Percentiles rank a stretch among this genome's conserved stretches.
These are phyloP conservation scores for Escovopsis weberi DNA, from an alignment of 2,329 filamentous ascomycete species.

Conservation along the genomic window DNA sequence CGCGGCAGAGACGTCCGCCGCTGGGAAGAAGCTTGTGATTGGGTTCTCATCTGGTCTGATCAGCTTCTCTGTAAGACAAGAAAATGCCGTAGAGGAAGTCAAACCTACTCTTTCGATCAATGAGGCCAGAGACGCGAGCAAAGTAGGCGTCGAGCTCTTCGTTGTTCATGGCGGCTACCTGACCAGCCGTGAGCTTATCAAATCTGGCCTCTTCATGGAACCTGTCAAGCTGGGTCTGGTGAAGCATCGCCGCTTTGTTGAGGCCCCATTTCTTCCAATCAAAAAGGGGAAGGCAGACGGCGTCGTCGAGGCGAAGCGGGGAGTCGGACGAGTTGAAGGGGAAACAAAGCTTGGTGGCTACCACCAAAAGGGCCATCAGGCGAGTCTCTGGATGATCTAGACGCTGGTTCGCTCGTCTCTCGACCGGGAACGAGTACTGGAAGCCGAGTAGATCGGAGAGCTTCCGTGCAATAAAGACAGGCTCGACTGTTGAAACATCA, in stretches of 20 bases:
- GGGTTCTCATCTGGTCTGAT: conserved; percentile 12
- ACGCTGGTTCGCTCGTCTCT: conserved; percentile 28
- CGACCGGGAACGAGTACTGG: conserved; percentile 34
- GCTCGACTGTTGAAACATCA: conserved; percentile 39
- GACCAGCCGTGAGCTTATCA: conserved; percentile 40
- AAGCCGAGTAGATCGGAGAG: conserved; percentile 38
- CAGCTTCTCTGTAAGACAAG: background rate
- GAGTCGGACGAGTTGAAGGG: conserved; percentile 49
- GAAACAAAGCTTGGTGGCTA: conserved; percentile 66
- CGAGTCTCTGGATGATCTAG: conserved; percentile 60
- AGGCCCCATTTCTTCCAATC: conserved; percentile 60
- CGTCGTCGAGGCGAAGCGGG: conserved; percentile 12
- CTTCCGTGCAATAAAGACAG: conserved; percentile 21
- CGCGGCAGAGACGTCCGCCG: conserved; percentile 8
- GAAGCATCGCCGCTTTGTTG: conserved; percentile 22
- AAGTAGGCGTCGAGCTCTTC: conserved; percentile 54
- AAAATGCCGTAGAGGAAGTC: background rate
- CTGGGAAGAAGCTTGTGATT: conserved; percentile 22
- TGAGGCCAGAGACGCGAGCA: conserved; percentile 20
- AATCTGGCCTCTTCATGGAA: conserved; percentile 20
- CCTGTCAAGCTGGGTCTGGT: conserved; percentile 3
- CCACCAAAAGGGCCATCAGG: conserved; percentile 54
- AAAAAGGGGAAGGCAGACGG: conserved; percentile 22
- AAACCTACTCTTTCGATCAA: conserved; percentile 18
- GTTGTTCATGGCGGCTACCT: conserved; percentile 47